phyloP scores from a whole-genome alignment of 495 filamentous ascomycete genomes.

The Chaetomium tenue region DNA sequence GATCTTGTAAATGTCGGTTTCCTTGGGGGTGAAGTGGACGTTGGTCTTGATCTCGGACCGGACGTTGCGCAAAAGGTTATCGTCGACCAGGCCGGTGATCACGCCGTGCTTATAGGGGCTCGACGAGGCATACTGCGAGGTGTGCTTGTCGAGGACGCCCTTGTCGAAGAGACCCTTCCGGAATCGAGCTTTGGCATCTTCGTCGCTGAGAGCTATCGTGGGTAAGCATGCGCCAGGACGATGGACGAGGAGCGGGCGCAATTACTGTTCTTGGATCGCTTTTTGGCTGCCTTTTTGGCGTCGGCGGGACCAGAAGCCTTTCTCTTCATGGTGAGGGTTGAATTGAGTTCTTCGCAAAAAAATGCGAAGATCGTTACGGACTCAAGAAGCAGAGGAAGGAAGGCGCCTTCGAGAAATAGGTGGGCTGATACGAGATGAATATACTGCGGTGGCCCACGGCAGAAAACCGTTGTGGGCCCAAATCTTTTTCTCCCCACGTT shows the following conservation, averaged over 20 bases:
- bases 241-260: slow-evolving; percentile 17
- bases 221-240: slow-evolving; percentile 20
- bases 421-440: slow-evolving; percentile 34
- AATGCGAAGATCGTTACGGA: background rate
- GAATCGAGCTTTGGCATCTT: slow-evolving; percentile 58
- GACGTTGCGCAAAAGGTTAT: slow-evolving; percentile 77
- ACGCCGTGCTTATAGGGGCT: slow-evolving; percentile 89
- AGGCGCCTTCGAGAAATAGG: slow-evolving; percentile 10
- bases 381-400: slow-evolving; percentile 3
- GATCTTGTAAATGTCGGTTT: slow-evolving; percentile 99
- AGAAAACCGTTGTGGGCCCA: slow-evolving; percentile 22
- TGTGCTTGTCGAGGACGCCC: slow-evolving; percentile 63
- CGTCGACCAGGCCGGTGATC: slow-evolving; percentile 73
- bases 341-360: slow-evolving; percentile 26
- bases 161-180: slow-evolving; percentile 73
- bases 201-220: slow-evolving; percentile 41
- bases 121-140: slow-evolving; percentile 66
- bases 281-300: slow-evolving; percentile 42
- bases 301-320: slow-evolving; percentile 42
- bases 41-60: slow-evolving; percentile 84
- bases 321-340: slow-evolving; percentile 46
- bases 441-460: slow-evolving; percentile 18
- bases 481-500: slow-evolving; percentile 21
- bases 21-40: slow-evolving; percentile 94
- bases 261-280: slow-evolving; percentile 48